Conservation (phyloP, 116 monocot species). For the Papilionanthe hybrid region DNA sequence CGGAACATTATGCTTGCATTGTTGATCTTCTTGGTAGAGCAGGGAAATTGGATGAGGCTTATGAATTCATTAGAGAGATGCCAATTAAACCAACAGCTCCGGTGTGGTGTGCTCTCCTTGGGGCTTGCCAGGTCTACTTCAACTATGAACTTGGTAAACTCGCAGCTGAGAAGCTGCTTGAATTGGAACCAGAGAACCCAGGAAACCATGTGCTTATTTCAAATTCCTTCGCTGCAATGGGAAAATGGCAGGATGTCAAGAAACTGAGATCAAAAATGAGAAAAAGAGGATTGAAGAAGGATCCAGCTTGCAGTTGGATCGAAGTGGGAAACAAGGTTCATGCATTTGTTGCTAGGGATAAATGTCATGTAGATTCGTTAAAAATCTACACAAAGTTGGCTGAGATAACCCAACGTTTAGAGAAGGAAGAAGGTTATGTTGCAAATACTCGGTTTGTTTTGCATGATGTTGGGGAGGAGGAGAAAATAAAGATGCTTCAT, state of each 20-base stretch:
- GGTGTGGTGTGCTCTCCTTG: constrained; percentile 79
- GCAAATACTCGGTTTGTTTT: constrained; percentile 54
- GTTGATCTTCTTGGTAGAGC: constrained; percentile 82
- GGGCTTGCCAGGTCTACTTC: constrained; percentile 58
- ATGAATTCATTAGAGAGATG: constrained; percentile 52
- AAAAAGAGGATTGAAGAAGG: constrained; percentile 57
- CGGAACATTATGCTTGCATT: constrained; percentile 72
- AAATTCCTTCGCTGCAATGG: constrained; percentile 60
- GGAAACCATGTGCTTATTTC: constrained; percentile 75
- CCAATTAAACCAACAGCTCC: constrained; percentile 44
- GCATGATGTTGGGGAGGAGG: constrained; percentile 56
- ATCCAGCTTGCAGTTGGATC: constrained; percentile 74
- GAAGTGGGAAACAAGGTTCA: constrained; percentile 57
- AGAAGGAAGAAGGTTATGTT: constrained; percentile 46
- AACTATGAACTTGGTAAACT: constrained; percentile 38
- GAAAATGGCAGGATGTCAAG: constrained; percentile 54
- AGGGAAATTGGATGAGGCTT: constrained; percentile 58
- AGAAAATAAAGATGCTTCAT: constrained; percentile 36
- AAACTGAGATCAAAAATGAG: constrained; percentile 51
- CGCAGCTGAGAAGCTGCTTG: constrained; percentile 60
- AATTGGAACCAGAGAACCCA: constrained; percentile 74
- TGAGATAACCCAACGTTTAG: constrained; percentile 42
- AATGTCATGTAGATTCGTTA: constrained; percentile 36
- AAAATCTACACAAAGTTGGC: constrained; percentile 53
- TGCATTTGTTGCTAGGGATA: constrained; percentile 59